Conservation (phyloP, 2,329 filamentous ascomycete species). For the Aspergillus aculeatus region DNA sequence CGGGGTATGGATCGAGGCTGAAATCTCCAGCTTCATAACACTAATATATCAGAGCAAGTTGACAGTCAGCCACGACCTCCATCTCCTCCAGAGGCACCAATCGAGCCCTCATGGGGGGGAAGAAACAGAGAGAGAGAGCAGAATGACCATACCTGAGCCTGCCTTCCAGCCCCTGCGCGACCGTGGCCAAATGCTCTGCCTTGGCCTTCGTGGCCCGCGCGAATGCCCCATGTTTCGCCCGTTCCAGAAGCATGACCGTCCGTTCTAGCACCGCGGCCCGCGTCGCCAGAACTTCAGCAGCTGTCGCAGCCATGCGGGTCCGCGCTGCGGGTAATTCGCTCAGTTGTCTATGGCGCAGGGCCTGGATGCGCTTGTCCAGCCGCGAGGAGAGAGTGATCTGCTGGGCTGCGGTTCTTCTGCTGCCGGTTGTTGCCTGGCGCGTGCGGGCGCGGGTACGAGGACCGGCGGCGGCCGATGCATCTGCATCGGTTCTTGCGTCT, state of each 20-base stretch:
- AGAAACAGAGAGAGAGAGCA: neutral
- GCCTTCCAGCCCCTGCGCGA: constrained; percentile 39
- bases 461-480: constrained; percentile 12
- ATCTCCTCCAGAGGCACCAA: no score
- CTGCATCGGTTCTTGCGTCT: constrained; percentile 18
- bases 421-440: constrained; percentile 8
- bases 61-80: neutral
- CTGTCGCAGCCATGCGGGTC: constrained; percentile 35
- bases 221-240: constrained; percentile 40
- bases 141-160: constrained; percentile 37
- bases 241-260: constrained; percentile 40
- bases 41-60: constrained; percentile 19
- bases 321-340: constrained; percentile 34
- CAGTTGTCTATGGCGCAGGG: constrained; percentile 32
- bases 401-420: constrained; percentile 4
- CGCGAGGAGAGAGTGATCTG: constrained; percentile 26
- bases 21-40: constrained; percentile 38
- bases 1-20: constrained; percentile 39
- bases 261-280: constrained; percentile 37
- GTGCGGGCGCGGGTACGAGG: constrained; percentile 15
- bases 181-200: constrained; percentile 40
- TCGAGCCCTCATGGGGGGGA: neutral
- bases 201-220: constrained; percentile 38
- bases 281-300: constrained; percentile 33
- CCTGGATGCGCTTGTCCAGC: constrained; percentile 27